Evolutionary conservation across 306 rosid species (phyloP), one percentile per base, ranked within the genome.

Genomic region (Fragaria ananassa): DNA sequence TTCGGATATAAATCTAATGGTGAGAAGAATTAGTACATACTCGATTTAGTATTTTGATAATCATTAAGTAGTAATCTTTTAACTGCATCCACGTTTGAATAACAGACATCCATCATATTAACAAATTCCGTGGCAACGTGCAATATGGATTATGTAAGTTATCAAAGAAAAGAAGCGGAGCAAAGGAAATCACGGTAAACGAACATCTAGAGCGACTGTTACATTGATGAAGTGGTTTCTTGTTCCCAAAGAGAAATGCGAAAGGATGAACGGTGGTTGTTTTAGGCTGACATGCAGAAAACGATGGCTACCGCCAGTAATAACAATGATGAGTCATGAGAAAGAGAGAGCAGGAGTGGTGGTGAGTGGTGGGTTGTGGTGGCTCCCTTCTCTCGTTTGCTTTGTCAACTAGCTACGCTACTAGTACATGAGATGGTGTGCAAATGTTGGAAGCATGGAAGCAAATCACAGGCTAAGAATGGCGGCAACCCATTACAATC

Each of bases 361-460:
- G 19, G 45, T 35, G 14, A 10, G 60, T 5, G 19, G 45, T 35
- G 14, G 34, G 41, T 21, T 8, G 10, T 53, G 3, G 44, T 62
- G 68, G 68, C 3, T 31, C 42, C 12, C 46, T 8, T 61, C 31
- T 25, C 68, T 7, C 21, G 35, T 35, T 14, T 47, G 14, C 27
- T 85, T 87, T 90, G 91, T 86, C 91, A 37, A 51, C 10, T 86
- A 84, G 88, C 86, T 27, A 29, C 86, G 53, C 56, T 10, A 46
- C 58, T 69, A 12, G 56, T 5, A 19, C n/a, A 19, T 54, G 75
- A 66, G 85, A 5, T 51, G 69, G 69, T 86, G 88, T 90, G 93
- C 92, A 93, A 92, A 92, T 92, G 96, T 92, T 90, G 93, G 93
- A 88, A 88, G 90, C 80, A 92, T 87, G 96, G 96, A 87, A 77